phyloP scores from a whole-genome alignment of 192 early-diverging fungal species.

The Coemansia reversa region DNA sequence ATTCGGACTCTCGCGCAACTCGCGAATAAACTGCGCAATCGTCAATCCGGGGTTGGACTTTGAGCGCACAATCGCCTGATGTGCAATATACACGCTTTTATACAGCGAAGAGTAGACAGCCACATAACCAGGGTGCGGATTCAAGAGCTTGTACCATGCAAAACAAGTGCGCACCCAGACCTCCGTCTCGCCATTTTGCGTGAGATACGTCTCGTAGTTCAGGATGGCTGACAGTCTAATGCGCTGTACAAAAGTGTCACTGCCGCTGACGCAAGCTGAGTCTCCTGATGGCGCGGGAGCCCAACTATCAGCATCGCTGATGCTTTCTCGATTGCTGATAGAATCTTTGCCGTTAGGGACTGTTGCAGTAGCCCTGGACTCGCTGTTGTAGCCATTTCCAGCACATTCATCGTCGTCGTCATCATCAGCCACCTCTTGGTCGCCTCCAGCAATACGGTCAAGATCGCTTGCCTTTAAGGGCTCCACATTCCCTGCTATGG shows the following conservation, averaged over 20 bases:
- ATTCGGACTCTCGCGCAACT: constrained; percentile 18
- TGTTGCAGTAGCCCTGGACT: constrained; percentile 8
- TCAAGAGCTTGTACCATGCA: constrained; percentile 53
- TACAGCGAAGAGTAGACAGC: constrained; percentile 28
- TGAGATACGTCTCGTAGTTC: constrained; percentile 39
- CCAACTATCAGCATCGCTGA: not conserved
- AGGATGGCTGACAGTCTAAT: constrained; percentile 46
- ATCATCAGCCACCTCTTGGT: constrained; percentile 40
- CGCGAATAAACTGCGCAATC: constrained; percentile 21
- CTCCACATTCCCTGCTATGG: constrained; percentile 54
- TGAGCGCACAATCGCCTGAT: constrained; percentile 30
- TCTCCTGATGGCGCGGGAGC: not conserved
- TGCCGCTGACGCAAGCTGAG: constrained; percentile 36
- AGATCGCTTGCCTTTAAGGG: constrained; percentile 38
- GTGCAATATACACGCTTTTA: constrained; percentile 45
- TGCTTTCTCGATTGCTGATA: not conserved
- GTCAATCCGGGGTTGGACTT: constrained; percentile 8
- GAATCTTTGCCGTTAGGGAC: constrained; percentile 7
- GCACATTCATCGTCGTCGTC: constrained; percentile 32
- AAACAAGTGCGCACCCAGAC: constrained; percentile 54
- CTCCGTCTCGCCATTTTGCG: constrained; percentile 25
- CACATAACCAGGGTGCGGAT: constrained; percentile 34
- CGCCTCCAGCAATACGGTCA: constrained; percentile 10
- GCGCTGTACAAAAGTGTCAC: constrained; percentile 33
- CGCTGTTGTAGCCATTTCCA: constrained; percentile 5